Conservation (phyloP, 495 filamentous ascomycete genomes). For the Penicillium argentinense region DNA sequence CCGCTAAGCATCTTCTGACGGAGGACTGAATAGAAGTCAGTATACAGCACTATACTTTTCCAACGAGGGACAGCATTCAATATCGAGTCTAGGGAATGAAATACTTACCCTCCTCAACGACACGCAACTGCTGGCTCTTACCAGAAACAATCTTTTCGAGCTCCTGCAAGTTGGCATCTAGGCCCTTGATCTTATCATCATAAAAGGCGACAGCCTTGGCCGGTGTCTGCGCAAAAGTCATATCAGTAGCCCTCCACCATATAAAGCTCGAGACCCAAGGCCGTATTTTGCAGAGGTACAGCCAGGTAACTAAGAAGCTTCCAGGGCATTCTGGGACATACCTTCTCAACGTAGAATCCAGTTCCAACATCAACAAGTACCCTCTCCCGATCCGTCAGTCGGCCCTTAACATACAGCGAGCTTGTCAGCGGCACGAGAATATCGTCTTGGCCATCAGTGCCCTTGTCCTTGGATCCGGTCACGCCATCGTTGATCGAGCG, state of each 20-base stretch:
- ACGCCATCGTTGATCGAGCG: slow-evolving; percentile 64
- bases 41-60: too few relatives aligned
- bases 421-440: slow-evolving; percentile 90
- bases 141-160: slow-evolving; percentile 82
- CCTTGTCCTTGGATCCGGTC: slow-evolving; percentile 39
- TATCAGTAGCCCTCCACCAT: neutral
- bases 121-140: slow-evolving; percentile 78
- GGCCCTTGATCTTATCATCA: slow-evolving; percentile 74
- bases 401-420: slow-evolving; percentile 89
- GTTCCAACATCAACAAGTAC: slow-evolving; percentile 96
- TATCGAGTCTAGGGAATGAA: too few relatives aligned
- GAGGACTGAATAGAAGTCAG: slow-evolving; percentile 36
- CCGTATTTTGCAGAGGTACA: too few relatives aligned
- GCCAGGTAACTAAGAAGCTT: neutral
- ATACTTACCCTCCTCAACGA: slow-evolving; percentile 82
- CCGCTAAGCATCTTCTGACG: slow-evolving; percentile 49
- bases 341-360: slow-evolving; percentile 96
- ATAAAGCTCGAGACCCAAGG: neutral
- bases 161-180: slow-evolving; percentile 76
- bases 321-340: slow-evolving; percentile 20
- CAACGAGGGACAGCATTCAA: too few relatives aligned
- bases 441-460: slow-evolving; percentile 40
- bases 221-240: slow-evolving; percentile 61
- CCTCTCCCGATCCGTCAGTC: slow-evolving; percentile 69
- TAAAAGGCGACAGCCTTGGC: slow-evolving; percentile 84